A percentile compares a stretch with the other conserved stretches of the same genome.
Conservation (phyloP, 108 stramenopile species). For the Cylindrotheca fusiformis region DNA sequence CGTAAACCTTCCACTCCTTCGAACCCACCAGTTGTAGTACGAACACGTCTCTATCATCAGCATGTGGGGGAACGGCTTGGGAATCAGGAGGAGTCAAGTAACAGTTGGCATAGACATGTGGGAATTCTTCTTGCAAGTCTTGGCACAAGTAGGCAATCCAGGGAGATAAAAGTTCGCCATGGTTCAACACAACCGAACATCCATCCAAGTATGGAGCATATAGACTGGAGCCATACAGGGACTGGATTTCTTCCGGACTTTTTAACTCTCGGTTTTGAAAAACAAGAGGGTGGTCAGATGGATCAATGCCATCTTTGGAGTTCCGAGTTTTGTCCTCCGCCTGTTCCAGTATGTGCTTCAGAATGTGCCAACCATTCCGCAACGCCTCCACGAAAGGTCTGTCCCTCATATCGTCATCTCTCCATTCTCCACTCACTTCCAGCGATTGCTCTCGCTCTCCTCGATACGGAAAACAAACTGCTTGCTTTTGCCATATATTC, state of each 20-base stretch:
- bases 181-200: constrained; percentile 76
- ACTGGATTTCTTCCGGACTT: constrained; percentile 26
- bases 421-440: constrained; percentile 11
- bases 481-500: constrained; percentile 38
- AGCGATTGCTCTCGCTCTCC: not conserved
- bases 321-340: constrained; percentile 14
- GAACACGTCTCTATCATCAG: constrained; percentile 90
- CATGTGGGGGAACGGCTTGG: constrained; percentile 76
- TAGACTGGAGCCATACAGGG: constrained; percentile 45
- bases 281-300: constrained; percentile 19
- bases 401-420: constrained; percentile 16
- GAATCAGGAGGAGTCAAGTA: constrained; percentile 81
- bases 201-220: constrained; percentile 75
- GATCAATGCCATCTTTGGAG: not conserved
- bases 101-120: constrained; percentile 76
- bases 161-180: constrained; percentile 56
- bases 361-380: constrained; percentile 38
- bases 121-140: constrained; percentile 60
- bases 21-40: constrained; percentile 72
- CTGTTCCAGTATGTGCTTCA: constrained; percentile 42
- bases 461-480: constrained; percentile 25
- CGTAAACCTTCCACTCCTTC: constrained; percentile 80
- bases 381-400: constrained; percentile 27
- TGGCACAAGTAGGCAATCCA: constrained; percentile 61
- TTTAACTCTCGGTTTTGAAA: constrained; percentile 48